These are phyloP conservation scores for Colletotrichum nymphaeae DNA, from an alignment of 2,329 filamentous ascomycete genomes.

Conservation along the genomic window DNA sequence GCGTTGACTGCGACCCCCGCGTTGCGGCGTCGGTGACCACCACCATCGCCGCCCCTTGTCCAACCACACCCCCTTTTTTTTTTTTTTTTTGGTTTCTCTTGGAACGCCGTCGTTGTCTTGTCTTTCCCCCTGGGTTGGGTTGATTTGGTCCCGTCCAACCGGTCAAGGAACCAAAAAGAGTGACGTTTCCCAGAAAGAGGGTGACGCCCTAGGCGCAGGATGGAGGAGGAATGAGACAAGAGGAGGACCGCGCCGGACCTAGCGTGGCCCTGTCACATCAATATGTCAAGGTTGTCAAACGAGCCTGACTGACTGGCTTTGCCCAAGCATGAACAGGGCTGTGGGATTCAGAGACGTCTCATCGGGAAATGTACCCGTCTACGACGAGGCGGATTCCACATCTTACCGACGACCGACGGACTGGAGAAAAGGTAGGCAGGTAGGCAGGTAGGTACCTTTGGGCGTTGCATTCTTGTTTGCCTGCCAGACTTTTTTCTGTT, in stretches of 20 bases:
- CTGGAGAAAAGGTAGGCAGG: no score
- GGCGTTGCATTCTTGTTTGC: not conserved
- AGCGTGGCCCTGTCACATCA: not conserved
- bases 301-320: no score
- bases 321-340: not conserved
- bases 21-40: not conserved
- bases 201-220: not conserved
- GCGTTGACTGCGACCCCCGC: not conserved
- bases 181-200: no score
- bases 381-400: not conserved
- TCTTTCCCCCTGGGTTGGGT: not conserved
- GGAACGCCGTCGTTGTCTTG: not conserved
- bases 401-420: not conserved
- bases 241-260: not conserved
- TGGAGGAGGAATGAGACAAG: not conserved
- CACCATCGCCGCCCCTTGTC: no score
- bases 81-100: not conserved
- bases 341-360: not conserved
- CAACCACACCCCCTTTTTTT: not conserved
- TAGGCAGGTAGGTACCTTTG: not conserved
- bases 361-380: not conserved
- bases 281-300: not conserved
- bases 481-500: not conserved
- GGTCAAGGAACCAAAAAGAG: not conserved
- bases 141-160: not conserved